Evolutionary conservation across 371 early-diverging fungal genomes (phyloP).

Genomic region (Mortierella sp.): DNA sequence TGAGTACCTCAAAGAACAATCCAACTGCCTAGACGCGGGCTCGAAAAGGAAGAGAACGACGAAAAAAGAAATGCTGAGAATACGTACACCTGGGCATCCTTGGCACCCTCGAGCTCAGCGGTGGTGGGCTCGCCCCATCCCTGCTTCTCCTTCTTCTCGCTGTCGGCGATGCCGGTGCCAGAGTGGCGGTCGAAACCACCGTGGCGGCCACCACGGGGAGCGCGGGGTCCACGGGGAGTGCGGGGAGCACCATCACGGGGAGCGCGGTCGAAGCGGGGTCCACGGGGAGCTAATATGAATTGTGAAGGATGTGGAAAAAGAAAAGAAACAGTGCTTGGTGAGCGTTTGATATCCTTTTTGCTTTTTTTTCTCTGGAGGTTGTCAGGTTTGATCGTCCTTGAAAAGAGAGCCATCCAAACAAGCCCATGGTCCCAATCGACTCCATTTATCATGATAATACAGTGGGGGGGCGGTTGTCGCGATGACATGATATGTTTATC

Average conservation of each 20-base stretch:
- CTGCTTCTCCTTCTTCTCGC: slow-evolving; percentile 88
- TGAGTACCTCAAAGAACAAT: not conserved
- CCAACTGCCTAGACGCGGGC: not conserved
- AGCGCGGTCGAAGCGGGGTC: slow-evolving; percentile 38
- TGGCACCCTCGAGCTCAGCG: slow-evolving; percentile 56
- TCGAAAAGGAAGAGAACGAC: slow-evolving; percentile 17
- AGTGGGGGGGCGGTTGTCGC: too few relatives aligned
- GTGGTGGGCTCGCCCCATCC: slow-evolving; percentile 79
- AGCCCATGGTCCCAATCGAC: too few relatives aligned
- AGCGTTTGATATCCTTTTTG: too few relatives aligned
- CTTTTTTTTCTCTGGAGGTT: too few relatives aligned
- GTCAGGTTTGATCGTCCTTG: too few relatives aligned
- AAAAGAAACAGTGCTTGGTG: too few relatives aligned
- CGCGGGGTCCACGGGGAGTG: slow-evolving; percentile 55
- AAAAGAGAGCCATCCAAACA: too few relatives aligned
- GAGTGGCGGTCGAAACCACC: slow-evolving; percentile 82
- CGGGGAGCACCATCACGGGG: slow-evolving; percentile 35
- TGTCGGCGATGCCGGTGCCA: slow-evolving; percentile 76
- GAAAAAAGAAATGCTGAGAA: not conserved
- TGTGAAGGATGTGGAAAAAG: too few relatives aligned
- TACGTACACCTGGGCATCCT: slow-evolving; percentile 49
- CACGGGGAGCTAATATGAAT: slow-evolving; percentile 24
- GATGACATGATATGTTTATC: too few relatives aligned
- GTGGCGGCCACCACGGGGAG: slow-evolving; percentile 61
- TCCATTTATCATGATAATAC: too few relatives aligned